phyloP scores from a whole-genome alignment of 2,329 filamentous ascomycete species.

The Emergomyces orientalis region DNA sequence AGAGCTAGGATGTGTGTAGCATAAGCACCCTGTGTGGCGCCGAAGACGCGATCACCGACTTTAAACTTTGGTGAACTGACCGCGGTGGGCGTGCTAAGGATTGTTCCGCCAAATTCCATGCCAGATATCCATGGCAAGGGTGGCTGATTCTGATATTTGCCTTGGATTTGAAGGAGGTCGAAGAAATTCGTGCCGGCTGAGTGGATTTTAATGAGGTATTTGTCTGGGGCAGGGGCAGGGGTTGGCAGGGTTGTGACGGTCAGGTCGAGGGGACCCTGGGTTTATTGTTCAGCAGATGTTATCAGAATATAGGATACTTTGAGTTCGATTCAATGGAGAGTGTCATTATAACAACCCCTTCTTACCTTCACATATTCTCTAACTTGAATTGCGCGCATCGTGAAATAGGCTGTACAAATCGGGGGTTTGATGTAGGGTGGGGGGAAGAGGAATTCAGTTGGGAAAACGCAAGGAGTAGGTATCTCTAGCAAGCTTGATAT shows the following conservation, averaged over 20 bases:
- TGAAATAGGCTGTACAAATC: constrained; percentile 22
- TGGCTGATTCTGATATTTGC: constrained; percentile 90
- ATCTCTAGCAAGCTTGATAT: not conserved
- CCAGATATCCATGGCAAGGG: constrained; percentile 82
- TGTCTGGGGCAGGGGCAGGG: constrained; percentile 57
- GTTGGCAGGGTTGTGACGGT: constrained; percentile 64
- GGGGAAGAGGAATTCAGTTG: not conserved
- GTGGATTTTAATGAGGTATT: constrained; percentile 82
- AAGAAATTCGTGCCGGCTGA: constrained; percentile 93
- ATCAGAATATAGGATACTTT: constrained; percentile 11
- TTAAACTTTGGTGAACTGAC: constrained; percentile 53
- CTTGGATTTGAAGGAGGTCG: constrained; percentile 87
- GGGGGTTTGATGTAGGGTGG: not conserved
- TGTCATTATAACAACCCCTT: constrained; percentile 7
- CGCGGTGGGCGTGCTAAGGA: constrained; percentile 56
- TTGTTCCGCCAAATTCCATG: constrained; percentile 72
- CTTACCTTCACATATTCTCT: constrained; percentile 65
- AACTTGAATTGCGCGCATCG: constrained; percentile 67
- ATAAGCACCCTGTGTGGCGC: constrained; percentile 76
- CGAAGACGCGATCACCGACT: constrained; percentile 75
- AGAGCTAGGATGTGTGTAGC: constrained; percentile 61
- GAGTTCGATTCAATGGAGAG: no score
- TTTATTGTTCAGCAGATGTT: not conserved
- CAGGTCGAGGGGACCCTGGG: constrained; percentile 68
- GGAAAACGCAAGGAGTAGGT: not conserved